Evolutionary conservation across 163 green algal species (phyloP), one percentile per base, ranked within the genome.

Genomic region (Scenedesmus sp.): DNA sequence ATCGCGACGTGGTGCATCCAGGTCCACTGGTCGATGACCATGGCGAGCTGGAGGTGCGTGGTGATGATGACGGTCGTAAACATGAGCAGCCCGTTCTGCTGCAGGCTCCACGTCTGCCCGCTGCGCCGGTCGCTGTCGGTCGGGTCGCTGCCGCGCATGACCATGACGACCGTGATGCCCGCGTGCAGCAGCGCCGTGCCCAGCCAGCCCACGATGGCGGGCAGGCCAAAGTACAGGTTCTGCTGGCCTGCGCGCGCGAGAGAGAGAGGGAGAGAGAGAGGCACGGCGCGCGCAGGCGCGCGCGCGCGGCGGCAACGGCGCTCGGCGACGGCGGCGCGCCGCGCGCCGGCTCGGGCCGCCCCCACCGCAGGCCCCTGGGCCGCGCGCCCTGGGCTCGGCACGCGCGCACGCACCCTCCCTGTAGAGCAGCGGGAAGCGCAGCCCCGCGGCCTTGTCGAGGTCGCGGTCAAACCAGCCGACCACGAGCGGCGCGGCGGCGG

Each of bases 381-480:
- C n/a, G n/a, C n/a, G n/a, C n/a, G n/a, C n/a, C n/a, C n/a, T n/a
- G n/a, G n/a, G n/a, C 15, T 57, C 15, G n/a, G n/a, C n/a, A n/a
- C n/a, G n/a, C n/a, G n/a, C n/a, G 14, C 24, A 58, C 77, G 24
- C 36, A 81, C 88, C 87, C 50, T 92, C 81, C 29, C 77, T 78
- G 83, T 96, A 96, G 26, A 97, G 80, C 33, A 60, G 54, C 4
- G 92, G 92, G 80, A 87, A 92, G 31, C 84, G 74, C 36, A 92
- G 48, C 10, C 77, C 77, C 10, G 77, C 87, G 4, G 81, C 34
- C n/a, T 85, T 87, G 74, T 89, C 82, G 15, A 94, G 83, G 72
- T 98, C 93, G 48, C 92, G 84, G 81, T 98, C 94, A 62, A 97
- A 90, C 45, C 91, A 87, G 29, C 92, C 94, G 22, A 97, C 84